Evolutionary conservation across 2,329 filamentous ascomycete genomes (phyloP), one percentile per base, ranked within the genome.

Genomic region (Blumeria hordei): DNA sequence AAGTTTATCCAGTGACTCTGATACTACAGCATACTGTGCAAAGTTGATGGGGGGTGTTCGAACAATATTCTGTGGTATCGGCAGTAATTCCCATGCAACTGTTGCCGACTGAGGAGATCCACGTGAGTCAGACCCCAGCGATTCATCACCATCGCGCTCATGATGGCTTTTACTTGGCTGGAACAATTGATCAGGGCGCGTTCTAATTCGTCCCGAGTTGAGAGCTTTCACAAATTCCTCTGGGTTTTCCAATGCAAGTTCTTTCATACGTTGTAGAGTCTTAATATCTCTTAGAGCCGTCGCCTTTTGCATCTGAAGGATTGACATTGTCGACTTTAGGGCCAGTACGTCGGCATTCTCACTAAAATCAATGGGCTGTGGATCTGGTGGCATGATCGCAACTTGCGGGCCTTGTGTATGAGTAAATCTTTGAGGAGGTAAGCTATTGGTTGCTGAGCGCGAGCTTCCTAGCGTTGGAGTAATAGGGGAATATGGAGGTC

Each of bases 21-120:
- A 88, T 3, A 92, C 80, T n/a, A 95, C 74, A 61, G 86, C 85
- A 67, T 96, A 96, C 65, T 94, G 88, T 11, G 81, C 78, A 90
- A 90, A 96, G 70, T 95, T 94, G 64, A 96, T 81, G 8, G 86
- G 83, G 8, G 90, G 90, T 69, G 82, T 87, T 43, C 88, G 80
- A 32, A 93, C 81, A 0, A 96, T 72, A 61, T 84, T 84, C 67
- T 95, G 90, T 6, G 85, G 79, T 12, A 75, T 75, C 0, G 88
- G 88, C 12, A 95, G 75, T 16, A 69, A 70, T 2, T 76, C 71
- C 70, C 88, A 88, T 2, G 59, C 62, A 21, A 63, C 55, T 61
- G 47, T 33, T 28, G 44, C 35, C 8, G 49, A 36, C 28, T n/a
- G 32, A 8, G 49, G 28, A 7, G 11, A n/a, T 51, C 36, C 21